Conservation (phyloP, 768 basidiomycete species). For the Agrocybe pediades region DNA sequence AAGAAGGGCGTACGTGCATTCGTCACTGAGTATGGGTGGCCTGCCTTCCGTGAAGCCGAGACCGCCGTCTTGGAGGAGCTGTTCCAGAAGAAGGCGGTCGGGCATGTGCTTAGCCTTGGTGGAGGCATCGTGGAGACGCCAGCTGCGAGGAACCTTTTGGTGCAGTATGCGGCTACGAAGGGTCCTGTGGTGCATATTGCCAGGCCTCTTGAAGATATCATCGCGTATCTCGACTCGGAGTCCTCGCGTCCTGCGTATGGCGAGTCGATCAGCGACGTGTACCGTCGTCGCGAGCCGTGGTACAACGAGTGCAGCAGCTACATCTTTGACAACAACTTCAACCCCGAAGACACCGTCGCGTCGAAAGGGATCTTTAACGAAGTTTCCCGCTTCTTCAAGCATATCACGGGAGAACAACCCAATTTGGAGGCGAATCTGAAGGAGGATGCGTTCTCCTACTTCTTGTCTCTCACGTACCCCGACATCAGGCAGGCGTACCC, state of each 20-base stretch:
- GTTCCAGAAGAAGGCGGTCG: slow-evolving; percentile 53
- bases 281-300: slow-evolving; percentile 81
- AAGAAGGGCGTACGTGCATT: slow-evolving; percentile 68
- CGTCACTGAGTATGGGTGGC: slow-evolving; percentile 86
- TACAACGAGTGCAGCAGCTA: slow-evolving; percentile 80
- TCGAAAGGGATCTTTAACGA: slow-evolving; percentile 54
- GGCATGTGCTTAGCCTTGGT: slow-evolving; percentile 86
- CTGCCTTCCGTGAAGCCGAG: slow-evolving; percentile 86
- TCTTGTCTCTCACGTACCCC: slow-evolving; percentile 91
- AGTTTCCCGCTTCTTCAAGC: slow-evolving; percentile 83
- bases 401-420: slow-evolving; percentile 72
- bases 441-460: slow-evolving; percentile 74
- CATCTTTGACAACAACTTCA: slow-evolving; percentile 80
- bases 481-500: slow-evolving; percentile 73
- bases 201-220: slow-evolving; percentile 79
- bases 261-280: slow-evolving; percentile 85
- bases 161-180: slow-evolving; percentile 55
- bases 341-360: slow-evolving; percentile 22
- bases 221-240: slow-evolving; percentile 78
- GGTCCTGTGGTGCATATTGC: slow-evolving; percentile 86
- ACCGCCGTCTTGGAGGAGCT: slow-evolving; percentile 67
- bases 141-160: slow-evolving; percentile 70
- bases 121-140: slow-evolving; percentile 93
- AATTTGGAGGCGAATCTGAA: slow-evolving; percentile 63
- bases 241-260: slow-evolving; percentile 84